Base-by-base conservation (phyloP, 192 early-diverging fungal genomes). In the Oehlia diaphana region DNA sequence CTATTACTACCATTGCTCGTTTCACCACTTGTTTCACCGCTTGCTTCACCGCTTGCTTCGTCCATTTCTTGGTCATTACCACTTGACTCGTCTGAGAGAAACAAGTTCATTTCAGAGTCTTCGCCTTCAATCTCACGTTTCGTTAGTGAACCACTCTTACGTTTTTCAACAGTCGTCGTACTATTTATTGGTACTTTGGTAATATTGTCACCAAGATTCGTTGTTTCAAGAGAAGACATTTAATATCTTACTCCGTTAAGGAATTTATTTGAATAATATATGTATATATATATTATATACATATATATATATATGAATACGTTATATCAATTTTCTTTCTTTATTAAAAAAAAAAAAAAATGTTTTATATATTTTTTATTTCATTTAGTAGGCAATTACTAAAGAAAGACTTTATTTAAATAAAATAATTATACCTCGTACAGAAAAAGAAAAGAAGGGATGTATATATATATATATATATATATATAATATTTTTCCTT, bases 11-110 rank as follows among this genome's bases (percentile, higher is more conserved):
- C 53, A 21, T 58, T 58, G 1, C 53, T 58, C 19, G 5, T 28
- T 67, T 26, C 65, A 16, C 13, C 26, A 21, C 65, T 67, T 12
- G 69, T 47, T 31, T 26, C 65, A 6, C 13, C 26, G 7, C 65
- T 67, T 12, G 69, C 28, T 31, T 26, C 65, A 6, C 13, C 26
- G 7, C 65, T 67, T 12, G 69, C 28, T 31, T 71, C 69, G 69
- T 71, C 69, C 69, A 71, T 39, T 71, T 71, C 69, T 42, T 28
- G 39, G 13, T 28, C 19, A 58, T 58, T 44, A 67, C 12, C 26
- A 33, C 69, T 42, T 39, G 28, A 39, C 21, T 44, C 39, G 69
- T 71, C 69, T 12, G 69, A 71, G 16, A 39, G 33, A n/a, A 39
- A 44, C 1, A 42, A 37, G 21, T 71, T 71, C 19, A 39, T 47